These are phyloP conservation scores for Pyricularia sp. DNA, from an alignment of 2,329 filamentous ascomycete genomes.

Conservation along the genomic window DNA sequence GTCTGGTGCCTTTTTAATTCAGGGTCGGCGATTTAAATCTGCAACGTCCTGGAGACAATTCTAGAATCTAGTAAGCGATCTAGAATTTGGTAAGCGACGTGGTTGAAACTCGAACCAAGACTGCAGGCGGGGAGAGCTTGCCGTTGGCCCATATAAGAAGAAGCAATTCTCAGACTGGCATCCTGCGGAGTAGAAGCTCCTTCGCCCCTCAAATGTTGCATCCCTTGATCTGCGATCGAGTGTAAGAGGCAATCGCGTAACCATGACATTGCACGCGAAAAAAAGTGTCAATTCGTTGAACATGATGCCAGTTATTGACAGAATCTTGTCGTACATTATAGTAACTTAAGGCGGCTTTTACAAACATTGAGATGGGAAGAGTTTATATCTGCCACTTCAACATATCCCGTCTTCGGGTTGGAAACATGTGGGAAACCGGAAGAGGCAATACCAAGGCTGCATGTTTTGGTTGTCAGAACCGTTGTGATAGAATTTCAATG, in stretches of 20 bases:
- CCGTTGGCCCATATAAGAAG: not conserved
- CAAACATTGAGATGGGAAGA: not conserved
- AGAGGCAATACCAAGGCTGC: not conserved
- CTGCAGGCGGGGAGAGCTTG: no score
- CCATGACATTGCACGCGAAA: not conserved
- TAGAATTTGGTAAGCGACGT: not conserved
- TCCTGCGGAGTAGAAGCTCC: not conserved
- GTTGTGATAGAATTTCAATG: not conserved
- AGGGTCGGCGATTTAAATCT: no score
- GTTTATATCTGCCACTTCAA: not conserved
- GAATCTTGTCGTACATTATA: not conserved
- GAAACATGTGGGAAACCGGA: not conserved
- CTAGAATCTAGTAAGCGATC: not conserved
- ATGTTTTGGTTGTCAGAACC: not conserved
- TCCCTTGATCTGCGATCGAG: not conserved
- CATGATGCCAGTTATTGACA: no score
- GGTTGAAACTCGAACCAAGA: not conserved
- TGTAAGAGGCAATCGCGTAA: not conserved
- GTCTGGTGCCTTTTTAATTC: not conserved
- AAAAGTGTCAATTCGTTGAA: no score
- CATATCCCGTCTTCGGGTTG: not conserved
- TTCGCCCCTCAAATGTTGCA: not conserved
- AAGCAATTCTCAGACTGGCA: not conserved
- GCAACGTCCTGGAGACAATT: not conserved
- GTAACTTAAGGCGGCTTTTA: not conserved